Conservation (phyloP, 2,329 filamentous ascomycete genomes). For the Trichoderma lentiforme region DNA sequence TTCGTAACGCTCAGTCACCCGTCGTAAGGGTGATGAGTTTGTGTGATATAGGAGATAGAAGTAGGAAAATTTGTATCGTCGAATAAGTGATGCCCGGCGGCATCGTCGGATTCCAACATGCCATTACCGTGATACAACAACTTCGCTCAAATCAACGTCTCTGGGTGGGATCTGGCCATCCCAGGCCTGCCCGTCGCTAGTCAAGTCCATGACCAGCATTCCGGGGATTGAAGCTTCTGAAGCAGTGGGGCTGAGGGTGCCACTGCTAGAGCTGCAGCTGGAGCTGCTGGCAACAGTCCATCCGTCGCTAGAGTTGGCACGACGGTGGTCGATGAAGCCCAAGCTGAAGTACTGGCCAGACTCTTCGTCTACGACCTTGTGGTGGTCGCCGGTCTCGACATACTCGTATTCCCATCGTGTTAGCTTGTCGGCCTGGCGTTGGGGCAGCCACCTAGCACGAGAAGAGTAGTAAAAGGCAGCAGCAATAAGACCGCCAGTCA, state of each 20-base stretch:
- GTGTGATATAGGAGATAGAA: neutral
- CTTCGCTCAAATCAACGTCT: conserved; percentile 46
- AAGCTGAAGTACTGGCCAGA: conserved; percentile 46
- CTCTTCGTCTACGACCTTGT: conserved; percentile 44
- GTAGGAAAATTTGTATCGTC: neutral
- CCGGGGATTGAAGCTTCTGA: conserved; percentile 42
- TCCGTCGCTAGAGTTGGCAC: conserved; percentile 67
- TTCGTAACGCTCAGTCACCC: conserved; percentile 21
- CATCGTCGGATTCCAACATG: conserved; percentile 18
- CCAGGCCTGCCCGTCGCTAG: conserved; percentile 38
- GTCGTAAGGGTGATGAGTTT: conserved; percentile 9
- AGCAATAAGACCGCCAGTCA: conserved; percentile 77
- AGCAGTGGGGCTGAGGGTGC: conserved; percentile 48
- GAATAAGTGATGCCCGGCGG: neutral
- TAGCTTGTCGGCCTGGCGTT: conserved; percentile 77
- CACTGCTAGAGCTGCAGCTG: conserved; percentile 51
- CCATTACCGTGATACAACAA: conserved; percentile 39
- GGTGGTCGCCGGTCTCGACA: conserved; percentile 72
- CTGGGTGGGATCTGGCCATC: conserved; percentile 35
- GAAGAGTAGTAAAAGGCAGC: conserved; percentile 78
- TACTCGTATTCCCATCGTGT: conserved; percentile 96
- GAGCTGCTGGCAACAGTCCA: conserved; percentile 88
- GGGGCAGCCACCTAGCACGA: conserved; percentile 75
- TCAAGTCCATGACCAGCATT: conserved; percentile 36
- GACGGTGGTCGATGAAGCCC: conserved; percentile 42